Evolutionary conservation across 164 flowering plant genomes (phyloP).

Genomic region (Houttuynia cordata): DNA sequence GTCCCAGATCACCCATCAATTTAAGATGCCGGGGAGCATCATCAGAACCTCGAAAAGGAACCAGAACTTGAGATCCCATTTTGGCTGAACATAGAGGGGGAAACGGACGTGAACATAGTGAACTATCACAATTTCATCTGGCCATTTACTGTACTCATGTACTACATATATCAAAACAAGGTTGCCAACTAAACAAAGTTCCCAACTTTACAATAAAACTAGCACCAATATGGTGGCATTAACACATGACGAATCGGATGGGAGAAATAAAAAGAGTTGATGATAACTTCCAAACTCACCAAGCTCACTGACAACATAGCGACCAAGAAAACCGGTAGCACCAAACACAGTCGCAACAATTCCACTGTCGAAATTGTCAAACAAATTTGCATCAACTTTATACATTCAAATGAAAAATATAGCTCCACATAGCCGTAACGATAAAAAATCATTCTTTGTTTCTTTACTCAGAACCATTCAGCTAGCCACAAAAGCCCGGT

Average conservation of each 20-base stretch:
- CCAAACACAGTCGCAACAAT: conserved; percentile 94
- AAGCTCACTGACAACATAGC: conserved; percentile 91
- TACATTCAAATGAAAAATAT: too few relatives aligned
- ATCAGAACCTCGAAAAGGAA: conserved; percentile 95
- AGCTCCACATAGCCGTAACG: too few relatives aligned
- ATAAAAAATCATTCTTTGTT: too few relatives aligned
- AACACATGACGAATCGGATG: neutral
- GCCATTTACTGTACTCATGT: neutral
- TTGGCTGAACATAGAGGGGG: conserved; percentile 45
- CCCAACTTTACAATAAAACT: too few relatives aligned
- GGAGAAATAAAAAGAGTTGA: neutral
- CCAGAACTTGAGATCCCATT: conserved; percentile 94
- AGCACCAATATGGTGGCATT: neutral
- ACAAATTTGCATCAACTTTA: too few relatives aligned
- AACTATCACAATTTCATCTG: neutral
- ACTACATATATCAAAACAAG: too few relatives aligned
- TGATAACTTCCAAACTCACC: conserved; percentile 33
- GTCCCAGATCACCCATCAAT: conserved; percentile 99
- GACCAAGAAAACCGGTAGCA: conserved; percentile 96
- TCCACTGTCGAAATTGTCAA: conserved; percentile 49
- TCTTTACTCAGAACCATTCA: too few relatives aligned
- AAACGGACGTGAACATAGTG: neutral
- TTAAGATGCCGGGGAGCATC: conserved; percentile 92
- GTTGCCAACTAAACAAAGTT: too few relatives aligned
- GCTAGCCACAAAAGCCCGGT: too few relatives aligned